Evolutionary conservation across 495 filamentous ascomycete species (phyloP).

Genomic region (Neurospora intermedia): DNA sequence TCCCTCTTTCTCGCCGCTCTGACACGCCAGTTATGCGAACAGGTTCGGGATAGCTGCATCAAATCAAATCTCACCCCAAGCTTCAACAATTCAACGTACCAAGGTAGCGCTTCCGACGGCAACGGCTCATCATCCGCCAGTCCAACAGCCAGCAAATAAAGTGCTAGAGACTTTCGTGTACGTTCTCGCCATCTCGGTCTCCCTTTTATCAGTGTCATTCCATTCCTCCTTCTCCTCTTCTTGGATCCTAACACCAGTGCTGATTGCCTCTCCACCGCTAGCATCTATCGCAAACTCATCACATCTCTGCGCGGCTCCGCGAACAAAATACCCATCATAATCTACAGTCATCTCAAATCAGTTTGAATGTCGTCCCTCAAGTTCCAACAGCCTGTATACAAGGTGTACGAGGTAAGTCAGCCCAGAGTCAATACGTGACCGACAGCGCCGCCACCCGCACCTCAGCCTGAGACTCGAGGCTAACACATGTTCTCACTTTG

Average conservation of each 20-base stretch:
- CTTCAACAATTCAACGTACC: not conserved
- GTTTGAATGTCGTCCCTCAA: constrained; percentile 42
- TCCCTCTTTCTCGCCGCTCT: constrained; percentile 18
- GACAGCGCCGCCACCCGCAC: not conserved
- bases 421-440: not conserved
- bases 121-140: constrained; percentile 14
- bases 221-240: not conserved
- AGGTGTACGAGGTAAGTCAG: constrained; percentile 39
- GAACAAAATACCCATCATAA: not conserved
- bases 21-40: constrained; percentile 33
- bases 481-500: constrained; percentile 1
- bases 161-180: not conserved
- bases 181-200: not conserved
- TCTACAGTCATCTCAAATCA: constrained; percentile 15
- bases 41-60: constrained; percentile 42
- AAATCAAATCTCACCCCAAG: constrained; percentile 22
- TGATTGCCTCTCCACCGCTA: not conserved
- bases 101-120: constrained; percentile 1
- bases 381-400: constrained; percentile 38
- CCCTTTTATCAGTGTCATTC: not conserved
- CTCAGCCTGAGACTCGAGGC: not conserved
- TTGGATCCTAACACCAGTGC: not conserved
- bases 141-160: not conserved
- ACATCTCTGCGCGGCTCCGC: not conserved
- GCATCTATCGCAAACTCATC: not conserved